Evolutionary conservation across 2,329 filamentous ascomycete species (phyloP).

Genomic region (Pestalotiopsis sp.): DNA sequence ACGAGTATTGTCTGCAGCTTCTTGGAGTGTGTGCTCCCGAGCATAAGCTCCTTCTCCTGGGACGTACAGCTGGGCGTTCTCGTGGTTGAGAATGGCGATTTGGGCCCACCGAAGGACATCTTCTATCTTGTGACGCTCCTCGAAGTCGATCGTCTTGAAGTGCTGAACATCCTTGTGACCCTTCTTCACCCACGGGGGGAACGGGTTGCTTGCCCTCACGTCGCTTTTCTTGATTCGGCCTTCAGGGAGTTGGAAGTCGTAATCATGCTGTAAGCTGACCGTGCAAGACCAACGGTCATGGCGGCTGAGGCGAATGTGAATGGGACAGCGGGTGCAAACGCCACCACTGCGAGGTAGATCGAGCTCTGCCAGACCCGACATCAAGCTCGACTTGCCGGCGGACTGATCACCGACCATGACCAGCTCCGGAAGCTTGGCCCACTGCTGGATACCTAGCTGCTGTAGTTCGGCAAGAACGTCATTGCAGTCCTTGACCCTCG

Average conservation of each 20-base stretch:
- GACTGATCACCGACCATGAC: constrained; percentile 85
- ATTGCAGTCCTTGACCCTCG: constrained; percentile 66
- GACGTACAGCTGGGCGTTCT: constrained; percentile 53
- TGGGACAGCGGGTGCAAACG: constrained; percentile 75
- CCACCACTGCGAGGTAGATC: constrained; percentile 55
- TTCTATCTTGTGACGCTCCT: constrained; percentile 65
- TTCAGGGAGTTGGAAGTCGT: constrained; percentile 51
- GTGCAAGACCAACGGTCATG: constrained; percentile 68
- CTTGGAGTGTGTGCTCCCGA: constrained; percentile 37
- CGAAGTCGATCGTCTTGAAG: constrained; percentile 61
- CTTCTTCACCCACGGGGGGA: constrained; percentile 66
- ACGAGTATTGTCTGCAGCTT: constrained; percentile 45
- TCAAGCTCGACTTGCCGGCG: constrained; percentile 72
- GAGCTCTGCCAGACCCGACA: constrained; percentile 57
- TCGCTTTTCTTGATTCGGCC: constrained; percentile 46
- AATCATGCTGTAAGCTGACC: constrained; percentile 68
- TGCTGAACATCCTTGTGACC: constrained; percentile 45
- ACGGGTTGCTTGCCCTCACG: constrained; percentile 53
- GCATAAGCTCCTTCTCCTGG: constrained; percentile 48
- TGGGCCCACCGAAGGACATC: constrained; percentile 74
- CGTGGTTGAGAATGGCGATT: constrained; percentile 73
- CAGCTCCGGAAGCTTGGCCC: constrained; percentile 74
- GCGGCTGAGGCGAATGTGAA: constrained; percentile 73
- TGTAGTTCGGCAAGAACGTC: constrained; percentile 70
- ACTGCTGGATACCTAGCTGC: constrained; percentile 67